A percentile compares a stretch with the other conserved stretches of the same genome.
phyloP scores from a whole-genome alignment of 2,329 filamentous ascomycete genomes.

The Trichoderma lentiforme region DNA sequence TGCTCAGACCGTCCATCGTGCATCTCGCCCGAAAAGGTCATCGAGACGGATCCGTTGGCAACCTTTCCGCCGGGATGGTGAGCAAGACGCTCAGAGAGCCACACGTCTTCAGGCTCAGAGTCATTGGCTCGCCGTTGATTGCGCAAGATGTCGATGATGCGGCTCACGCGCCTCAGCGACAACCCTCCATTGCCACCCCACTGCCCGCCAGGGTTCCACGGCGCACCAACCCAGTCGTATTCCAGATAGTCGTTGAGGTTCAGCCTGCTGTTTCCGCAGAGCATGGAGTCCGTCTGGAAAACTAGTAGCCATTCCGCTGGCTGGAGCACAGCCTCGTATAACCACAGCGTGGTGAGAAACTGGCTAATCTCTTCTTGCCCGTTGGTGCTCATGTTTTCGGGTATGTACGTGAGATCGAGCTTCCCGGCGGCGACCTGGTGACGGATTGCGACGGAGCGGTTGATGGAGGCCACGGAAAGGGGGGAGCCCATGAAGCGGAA shows the following conservation, averaged over 20 bases:
- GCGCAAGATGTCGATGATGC: slow-evolving; percentile 50
- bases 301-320: slow-evolving; percentile 53
- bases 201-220: slow-evolving; percentile 41
- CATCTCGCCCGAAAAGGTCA: slow-evolving; percentile 51
- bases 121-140: slow-evolving; percentile 43
- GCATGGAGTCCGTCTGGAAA: slow-evolving; percentile 54
- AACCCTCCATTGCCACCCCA: slow-evolving; percentile 53
- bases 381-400: slow-evolving; percentile 48
- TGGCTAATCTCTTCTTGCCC: slow-evolving; percentile 51
- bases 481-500: slow-evolving; percentile 54
- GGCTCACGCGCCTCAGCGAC: slow-evolving; percentile 50
- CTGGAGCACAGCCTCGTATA: slow-evolving; percentile 48
- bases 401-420: slow-evolving; percentile 50
- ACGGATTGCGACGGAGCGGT: slow-evolving; percentile 44
- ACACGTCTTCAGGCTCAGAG: slow-evolving; percentile 54
- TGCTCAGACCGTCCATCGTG: slow-evolving; percentile 32
- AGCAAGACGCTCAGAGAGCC: slow-evolving; percentile 52
- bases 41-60: slow-evolving; percentile 49
- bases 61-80: slow-evolving; percentile 46
- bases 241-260: slow-evolving; percentile 49
- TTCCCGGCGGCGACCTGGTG: slow-evolving; percentile 43
- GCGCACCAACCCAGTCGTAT: slow-evolving; percentile 54
- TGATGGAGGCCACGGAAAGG: slow-evolving; percentile 44
- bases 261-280: slow-evolving; percentile 50
- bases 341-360: slow-evolving; percentile 50